Evolutionary conservation across 2,329 filamentous ascomycete species (phyloP), one percentile per base, ranked within the genome.

Genomic region (Oidium heveae): DNA sequence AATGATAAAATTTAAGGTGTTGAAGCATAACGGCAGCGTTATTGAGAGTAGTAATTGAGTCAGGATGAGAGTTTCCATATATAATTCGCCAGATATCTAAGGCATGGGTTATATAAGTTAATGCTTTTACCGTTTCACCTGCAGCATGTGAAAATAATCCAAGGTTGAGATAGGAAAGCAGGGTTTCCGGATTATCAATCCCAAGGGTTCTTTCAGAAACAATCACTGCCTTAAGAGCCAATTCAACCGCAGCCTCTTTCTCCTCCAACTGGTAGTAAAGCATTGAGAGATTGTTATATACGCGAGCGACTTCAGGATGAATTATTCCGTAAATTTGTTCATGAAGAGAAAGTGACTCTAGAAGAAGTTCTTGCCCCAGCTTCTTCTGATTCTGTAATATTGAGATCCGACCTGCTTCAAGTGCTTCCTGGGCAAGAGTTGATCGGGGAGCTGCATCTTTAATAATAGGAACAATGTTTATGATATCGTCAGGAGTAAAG

Each of bases 21-120:
- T 98, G 91, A 56, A 98, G 79, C 91, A 98, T 98, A 57, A 98
- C 91, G 8, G 91, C 91, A 20, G 86, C 89, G 64, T 98, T 98
- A 76, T 96, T 98, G 69, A 96, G 83, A 16, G 91, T 96, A 9
- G 93, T 98, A 69, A 98, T 95, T 9, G 87, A 94, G 69, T 98
- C 91, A 2, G 91, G 91, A 69, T 98, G 91, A 63, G 86, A 84
- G 33, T 82, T 73, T 34, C 91, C 91, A 66, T 95, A 98, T 63
- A 96, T 89, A 62, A 96, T 77, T 72, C 94, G 95, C 89, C 89
- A 96, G 58, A 98, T 74, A 65, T 91, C 82, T 60, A 98, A 76
- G 7, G 91, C 91, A 66, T 98, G 91, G 66, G 85, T 86, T 59
- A 93, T 83, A 66, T 94, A 95, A 13, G 77, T 74, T 55, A 98